phyloP scores from a whole-genome alignment of 257 asterid species.

The Echites panduratus region DNA sequence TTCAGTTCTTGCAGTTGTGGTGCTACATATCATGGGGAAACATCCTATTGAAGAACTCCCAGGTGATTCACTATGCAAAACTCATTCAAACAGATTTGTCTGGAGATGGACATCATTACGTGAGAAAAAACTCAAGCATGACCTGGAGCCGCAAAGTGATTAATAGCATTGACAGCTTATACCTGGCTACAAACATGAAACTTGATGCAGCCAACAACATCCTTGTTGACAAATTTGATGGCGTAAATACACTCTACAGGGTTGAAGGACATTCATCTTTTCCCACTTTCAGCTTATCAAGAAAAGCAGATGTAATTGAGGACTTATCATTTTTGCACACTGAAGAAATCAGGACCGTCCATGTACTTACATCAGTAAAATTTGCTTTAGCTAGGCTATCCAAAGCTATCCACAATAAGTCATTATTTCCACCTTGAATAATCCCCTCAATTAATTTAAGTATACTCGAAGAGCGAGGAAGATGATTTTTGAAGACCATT shows the following conservation, averaged over 20 bases:
- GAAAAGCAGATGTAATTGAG: slow-evolving; percentile 29
- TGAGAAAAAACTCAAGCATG: neutral
- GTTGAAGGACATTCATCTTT: slow-evolving; percentile 1
- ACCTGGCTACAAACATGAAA: neutral
- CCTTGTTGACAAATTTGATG: neutral
- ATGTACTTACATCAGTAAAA: slow-evolving; percentile 39
- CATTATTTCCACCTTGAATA: slow-evolving; percentile 29
- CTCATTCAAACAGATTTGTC: neutral
- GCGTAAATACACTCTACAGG: neutral
- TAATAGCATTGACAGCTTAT: neutral
- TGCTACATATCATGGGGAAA: neutral
- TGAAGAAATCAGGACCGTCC: slow-evolving; percentile 43
- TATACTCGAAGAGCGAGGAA: slow-evolving; percentile 38
- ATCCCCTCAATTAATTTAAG: slow-evolving; percentile 32
- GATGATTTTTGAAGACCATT: slow-evolving; percentile 61
- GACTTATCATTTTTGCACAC: slow-evolving; percentile 27
- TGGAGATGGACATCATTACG: neutral
- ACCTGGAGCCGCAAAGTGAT: neutral
- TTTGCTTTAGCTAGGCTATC: slow-evolving; percentile 41
- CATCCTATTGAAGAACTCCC: neutral
- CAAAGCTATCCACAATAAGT: slow-evolving; percentile 30
- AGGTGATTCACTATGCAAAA: neutral
- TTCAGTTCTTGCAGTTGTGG: neutral
- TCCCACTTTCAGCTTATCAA: slow-evolving; percentile 26
- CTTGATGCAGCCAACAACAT: neutral